Base-by-base conservation (phyloP, 83 land plant genomes). In the Picea mariana region DNA sequence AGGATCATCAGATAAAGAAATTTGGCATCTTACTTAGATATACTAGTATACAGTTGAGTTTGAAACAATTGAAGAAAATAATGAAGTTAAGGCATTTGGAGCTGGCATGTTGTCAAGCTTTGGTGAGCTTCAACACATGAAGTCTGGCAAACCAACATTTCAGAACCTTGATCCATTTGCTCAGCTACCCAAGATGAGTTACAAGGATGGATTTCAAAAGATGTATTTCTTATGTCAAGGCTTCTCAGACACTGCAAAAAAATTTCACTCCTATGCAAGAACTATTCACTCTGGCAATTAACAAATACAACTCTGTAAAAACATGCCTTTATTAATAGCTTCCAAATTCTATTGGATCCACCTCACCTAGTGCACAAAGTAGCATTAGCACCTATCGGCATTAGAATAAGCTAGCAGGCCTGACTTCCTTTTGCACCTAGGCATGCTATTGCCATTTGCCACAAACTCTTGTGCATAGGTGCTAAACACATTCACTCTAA, bases 1-100 rank as follows among this genome's bases (percentile, higher is more conserved):
- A 6, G 86, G 83, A 24, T 83, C 79, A 23, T 84, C 86, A 1
- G 73, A 84, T 67, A 81, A 84, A 67, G 83, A 84, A 44, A 84
- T 84, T 5, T 84, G 83, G 86, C 86, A 81, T 34, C 78, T 84
- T 6, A 84, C 86, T 18, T 81, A 84, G 79, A 83, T 84, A 15
- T 84, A 84, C 65, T 84, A 83, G 86, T 84, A 81, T 40, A 84
- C 86, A 12, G 86, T 84, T 9, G 86, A 84, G 52, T 84, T 84
- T 20, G 86, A 83, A 64, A 81, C 86, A 21, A 82, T 84, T 31
- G 62, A 75, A 47, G 84, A 84, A 64, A 79, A 34, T 21, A 83
- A 64, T 40, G 79, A 34, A 40, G 75, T 81, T 13, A 62, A 80
- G n/a, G 86, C 83, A 24, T 84, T 81, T 77, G 86, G 86, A 38